Base-by-base conservation (phyloP, 306 rosid genomes). In the Castanea mollissima region DNA sequence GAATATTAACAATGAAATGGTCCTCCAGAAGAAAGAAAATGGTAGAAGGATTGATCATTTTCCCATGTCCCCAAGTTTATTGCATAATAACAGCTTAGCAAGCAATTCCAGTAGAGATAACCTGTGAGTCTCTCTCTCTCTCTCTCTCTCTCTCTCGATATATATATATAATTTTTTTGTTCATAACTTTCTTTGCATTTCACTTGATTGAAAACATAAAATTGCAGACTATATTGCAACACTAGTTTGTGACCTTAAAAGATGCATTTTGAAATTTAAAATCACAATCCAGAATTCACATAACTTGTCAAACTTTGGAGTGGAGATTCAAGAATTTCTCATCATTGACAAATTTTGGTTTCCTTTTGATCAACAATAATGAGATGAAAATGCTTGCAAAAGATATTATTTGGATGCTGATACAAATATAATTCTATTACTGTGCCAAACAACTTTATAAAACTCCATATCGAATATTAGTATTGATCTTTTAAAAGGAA, bases 11-110 rank as follows among this genome's bases (percentile, higher is more conserved):
- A 86, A 89, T 83, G 97, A 86, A 75, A 83, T 80, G 82, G 85
- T 86, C 74, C 80, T 81, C 73, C 94, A 84, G 71, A 93, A 90
- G 80, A 93, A 92, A 60, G 94, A 88, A 78, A 84, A 75, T 14
- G 86, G 86, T 78, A 85, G 91, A 88, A 85, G 85, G 78, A 71
- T 78, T 6, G 97, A 88, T 51, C 90, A 79, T 46, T 88, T 71
- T 69, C 93, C 94, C 63, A 91, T 91, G 92, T 91, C 99, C 63
- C 99, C 99, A 21, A 96, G 99, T 84, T 83, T 91, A 84, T 87
- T 96, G 90, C 99, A 93, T 51, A 92, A 87, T 76, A 88, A 77
- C 84, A 88, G 84, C 83, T 79, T 94, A 78, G 84, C 86, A 76
- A 86, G 82, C 55, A 88, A 76, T 78, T 84, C 96, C 74, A 87